A percentile compares a stretch with the other conserved stretches of the same genome.
These are phyloP conservation scores for Sparassis latifolia DNA, from an alignment of 1,284 basidiomycete species.

Conservation along the genomic window DNA sequence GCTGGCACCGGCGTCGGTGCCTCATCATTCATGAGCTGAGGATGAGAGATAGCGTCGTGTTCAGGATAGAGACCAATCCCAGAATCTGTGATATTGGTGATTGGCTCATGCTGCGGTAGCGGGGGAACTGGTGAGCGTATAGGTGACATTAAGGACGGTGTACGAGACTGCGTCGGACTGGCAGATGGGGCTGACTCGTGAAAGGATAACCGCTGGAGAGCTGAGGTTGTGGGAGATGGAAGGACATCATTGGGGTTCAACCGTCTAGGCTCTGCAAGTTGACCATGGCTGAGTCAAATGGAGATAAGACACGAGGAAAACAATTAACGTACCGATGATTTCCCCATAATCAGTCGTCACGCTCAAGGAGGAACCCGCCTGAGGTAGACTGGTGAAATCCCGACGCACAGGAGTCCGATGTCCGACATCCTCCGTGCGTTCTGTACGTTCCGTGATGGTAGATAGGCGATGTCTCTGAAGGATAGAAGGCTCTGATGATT, in stretches of 20 bases:
- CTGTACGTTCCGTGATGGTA: slow-evolving; percentile 61
- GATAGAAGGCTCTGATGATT: slow-evolving; percentile 9
- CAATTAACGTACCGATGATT: slow-evolving; percentile 42
- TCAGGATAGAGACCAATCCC: too few species aligned
- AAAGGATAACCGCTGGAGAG: slow-evolving; percentile 61
- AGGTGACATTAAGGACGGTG: slow-evolving; percentile 33
- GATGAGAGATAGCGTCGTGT: slow-evolving; percentile 6
- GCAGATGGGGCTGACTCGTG: slow-evolving; percentile 51
- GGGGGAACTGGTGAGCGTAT: slow-evolving; percentile 34
- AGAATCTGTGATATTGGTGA: slow-evolving; percentile 39
- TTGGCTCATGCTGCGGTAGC: slow-evolving; percentile 38
- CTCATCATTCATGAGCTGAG: slow-evolving; percentile 22
- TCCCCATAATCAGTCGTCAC: slow-evolving; percentile 58
- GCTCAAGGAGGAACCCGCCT: slow-evolving; percentile 19
- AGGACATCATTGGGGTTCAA: slow-evolving; percentile 56
- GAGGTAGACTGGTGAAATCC: slow-evolving; percentile 6
- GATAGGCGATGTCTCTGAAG: slow-evolving; percentile 30
- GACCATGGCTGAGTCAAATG: neutral
- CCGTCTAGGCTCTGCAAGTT: slow-evolving; percentile 6
- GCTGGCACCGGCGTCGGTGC: slow-evolving; percentile 8
- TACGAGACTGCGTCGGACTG: slow-evolving; percentile 37
- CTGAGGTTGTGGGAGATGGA: slow-evolving; percentile 62
- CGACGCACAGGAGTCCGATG: slow-evolving; percentile 28
- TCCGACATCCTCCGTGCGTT: slow-evolving; percentile 50
- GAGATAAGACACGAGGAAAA: neutral